These are phyloP conservation scores for Annulohypoxylon truncatum DNA, from an alignment of 2,329 filamentous ascomycete genomes.

Conservation along the genomic window DNA sequence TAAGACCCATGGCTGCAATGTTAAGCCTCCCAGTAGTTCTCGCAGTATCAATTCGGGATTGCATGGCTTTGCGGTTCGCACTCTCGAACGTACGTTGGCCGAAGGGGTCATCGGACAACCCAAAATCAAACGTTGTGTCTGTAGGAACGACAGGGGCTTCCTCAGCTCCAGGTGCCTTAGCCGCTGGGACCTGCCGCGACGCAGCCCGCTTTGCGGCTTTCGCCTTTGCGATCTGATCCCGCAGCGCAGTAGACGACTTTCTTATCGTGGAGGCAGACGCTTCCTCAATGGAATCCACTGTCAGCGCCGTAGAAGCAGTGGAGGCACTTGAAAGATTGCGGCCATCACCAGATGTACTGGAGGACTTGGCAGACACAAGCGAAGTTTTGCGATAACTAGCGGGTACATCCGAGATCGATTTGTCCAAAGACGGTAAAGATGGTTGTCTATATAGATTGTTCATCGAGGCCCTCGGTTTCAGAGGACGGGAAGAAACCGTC, in stretches of 20 bases:
- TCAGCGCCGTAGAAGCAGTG: conserved; percentile 53
- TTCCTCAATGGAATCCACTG: conserved; percentile 52
- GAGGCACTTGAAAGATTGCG: conserved; percentile 53
- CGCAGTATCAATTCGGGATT: conserved; percentile 77
- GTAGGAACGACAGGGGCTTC: conserved; percentile 59
- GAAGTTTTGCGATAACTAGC: conserved; percentile 54
- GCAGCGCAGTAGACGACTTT: conserved; percentile 82
- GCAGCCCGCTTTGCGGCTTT: conserved; percentile 80
- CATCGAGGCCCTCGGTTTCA: conserved; percentile 64
- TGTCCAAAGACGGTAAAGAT: conserved; percentile 57
- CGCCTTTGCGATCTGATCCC: conserved; percentile 93
- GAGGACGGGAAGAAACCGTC: conserved; percentile 57
- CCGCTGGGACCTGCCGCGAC: conserved; percentile 50
- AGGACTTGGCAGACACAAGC: conserved; percentile 54
- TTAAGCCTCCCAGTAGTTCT: conserved; percentile 85
- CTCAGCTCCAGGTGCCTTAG: conserved; percentile 39
- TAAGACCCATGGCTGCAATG: conserved; percentile 84
- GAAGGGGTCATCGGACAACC: conserved; percentile 73
- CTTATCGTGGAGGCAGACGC: conserved; percentile 48
- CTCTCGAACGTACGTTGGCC: conserved; percentile 71
- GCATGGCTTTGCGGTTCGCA: conserved; percentile 73
- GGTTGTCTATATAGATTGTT: conserved; percentile 68
- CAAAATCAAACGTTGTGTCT: conserved; percentile 68
- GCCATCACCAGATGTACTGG: conserved; percentile 53
- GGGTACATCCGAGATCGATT: conserved; percentile 44